Evolutionary conservation across 768 basidiomycete species (phyloP).

Genomic region (Mycena vitilis): DNA sequence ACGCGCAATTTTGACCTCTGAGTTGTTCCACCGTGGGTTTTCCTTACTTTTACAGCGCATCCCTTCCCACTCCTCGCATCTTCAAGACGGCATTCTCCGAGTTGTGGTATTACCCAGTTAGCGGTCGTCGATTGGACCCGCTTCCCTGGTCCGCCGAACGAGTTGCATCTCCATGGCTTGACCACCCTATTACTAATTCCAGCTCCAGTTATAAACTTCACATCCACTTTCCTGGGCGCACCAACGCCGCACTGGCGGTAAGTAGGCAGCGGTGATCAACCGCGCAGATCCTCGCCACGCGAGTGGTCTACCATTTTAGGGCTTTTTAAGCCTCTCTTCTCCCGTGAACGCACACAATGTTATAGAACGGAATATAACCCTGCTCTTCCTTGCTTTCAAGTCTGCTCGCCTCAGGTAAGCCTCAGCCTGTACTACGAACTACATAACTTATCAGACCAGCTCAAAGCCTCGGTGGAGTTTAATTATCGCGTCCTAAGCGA

Average conservation of each 20-base stretch:
- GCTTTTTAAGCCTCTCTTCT: background rate
- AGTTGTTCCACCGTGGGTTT: constrained; percentile 7
- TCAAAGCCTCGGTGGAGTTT: background rate
- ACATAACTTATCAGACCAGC: too few relatives aligned
- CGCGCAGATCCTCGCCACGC: background rate
- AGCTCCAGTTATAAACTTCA: background rate
- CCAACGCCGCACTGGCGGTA: background rate
- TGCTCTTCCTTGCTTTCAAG: too few relatives aligned
- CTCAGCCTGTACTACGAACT: too few relatives aligned
- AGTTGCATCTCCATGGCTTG: background rate
- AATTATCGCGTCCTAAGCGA: background rate
- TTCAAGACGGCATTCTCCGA: background rate
- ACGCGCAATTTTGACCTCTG: background rate
- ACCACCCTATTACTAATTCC: background rate
- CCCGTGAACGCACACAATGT: background rate
- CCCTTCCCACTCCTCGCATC: constrained; percentile 1
- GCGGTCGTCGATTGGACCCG: background rate
- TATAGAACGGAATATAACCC: too few relatives aligned
- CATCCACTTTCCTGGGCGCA: background rate
- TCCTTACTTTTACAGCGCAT: background rate
- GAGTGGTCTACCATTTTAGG: background rate
- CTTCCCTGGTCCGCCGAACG: constrained; percentile 1
- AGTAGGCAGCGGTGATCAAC: background rate
- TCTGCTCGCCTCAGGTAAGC: background rate
- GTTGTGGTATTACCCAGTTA: background rate